Percentiles rank a stretch among this genome's conserved stretches.
phyloP scores from a whole-genome alignment of 331 rosid species.

The Pyracantha coccinea region DNA sequence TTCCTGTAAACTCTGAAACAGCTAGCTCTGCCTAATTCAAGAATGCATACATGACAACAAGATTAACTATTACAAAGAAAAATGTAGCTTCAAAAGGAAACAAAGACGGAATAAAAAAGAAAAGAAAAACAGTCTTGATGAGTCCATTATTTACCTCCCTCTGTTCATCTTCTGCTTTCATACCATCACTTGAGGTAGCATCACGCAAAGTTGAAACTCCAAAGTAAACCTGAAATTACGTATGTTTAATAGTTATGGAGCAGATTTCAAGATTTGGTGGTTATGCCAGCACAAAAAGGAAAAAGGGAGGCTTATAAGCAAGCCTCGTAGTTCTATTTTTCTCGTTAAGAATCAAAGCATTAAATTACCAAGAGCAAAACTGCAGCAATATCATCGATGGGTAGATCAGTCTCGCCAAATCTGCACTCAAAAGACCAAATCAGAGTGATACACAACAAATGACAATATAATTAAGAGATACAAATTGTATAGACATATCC shows the following conservation, averaged over 20 bases:
- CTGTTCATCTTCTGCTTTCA: conserved; percentile 87
- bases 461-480: not conserved
- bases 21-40: conserved; percentile 90
- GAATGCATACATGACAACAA: conserved; percentile 22
- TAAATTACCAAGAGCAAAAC: conserved; percentile 74
- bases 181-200: conserved; percentile 69
- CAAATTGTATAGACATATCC: not conserved
- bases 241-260: not conserved
- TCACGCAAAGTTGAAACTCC: conserved; percentile 90
- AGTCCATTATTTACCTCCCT: conserved; percentile 57
- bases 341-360: not conserved
- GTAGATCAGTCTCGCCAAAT: conserved; percentile 87
- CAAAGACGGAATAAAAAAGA: not conserved
- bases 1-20: conserved; percentile 79
- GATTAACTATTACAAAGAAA: not conserved
- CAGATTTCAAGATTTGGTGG: not conserved
- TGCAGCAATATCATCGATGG: conserved; percentile 90
- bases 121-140: not conserved
- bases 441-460: conserved; percentile 4
- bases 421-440: conserved; percentile 35
- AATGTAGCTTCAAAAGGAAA: not conserved
- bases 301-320: not conserved
- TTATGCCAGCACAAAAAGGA: not conserved
- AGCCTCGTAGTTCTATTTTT: not conserved
- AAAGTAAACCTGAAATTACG: conserved; percentile 50